phyloP scores from a whole-genome alignment of 495 filamentous ascomycete species.

The Bryoglossum gracile region DNA sequence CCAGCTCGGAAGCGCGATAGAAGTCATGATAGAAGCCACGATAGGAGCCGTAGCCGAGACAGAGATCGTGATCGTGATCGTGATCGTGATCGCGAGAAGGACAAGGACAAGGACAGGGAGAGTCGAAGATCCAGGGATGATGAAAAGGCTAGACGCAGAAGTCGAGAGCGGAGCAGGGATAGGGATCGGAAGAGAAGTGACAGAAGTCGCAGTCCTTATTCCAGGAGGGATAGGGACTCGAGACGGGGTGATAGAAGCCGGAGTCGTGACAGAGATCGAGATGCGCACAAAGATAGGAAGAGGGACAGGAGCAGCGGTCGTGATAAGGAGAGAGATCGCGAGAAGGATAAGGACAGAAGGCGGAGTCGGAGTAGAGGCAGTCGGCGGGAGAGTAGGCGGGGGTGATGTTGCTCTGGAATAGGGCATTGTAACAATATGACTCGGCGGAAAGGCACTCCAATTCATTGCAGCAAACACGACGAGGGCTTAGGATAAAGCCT shows the following conservation, averaged over 20 bases:
- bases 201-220: constrained; percentile 30
- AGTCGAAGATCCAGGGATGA: constrained; percentile 29
- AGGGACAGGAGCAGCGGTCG: constrained; percentile 26
- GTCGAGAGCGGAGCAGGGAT: constrained; percentile 1
- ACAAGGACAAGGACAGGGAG: no score
- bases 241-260: constrained; percentile 30
- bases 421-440: no score
- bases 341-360: constrained; percentile 28
- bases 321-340: constrained; percentile 27
- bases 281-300: constrained; percentile 33
- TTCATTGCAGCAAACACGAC: no score
- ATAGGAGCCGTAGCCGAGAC: constrained; percentile 7
- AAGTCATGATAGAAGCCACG: constrained; percentile 20
- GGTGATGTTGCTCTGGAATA: no score
- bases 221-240: constrained; percentile 17
- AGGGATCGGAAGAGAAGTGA: constrained; percentile 20
- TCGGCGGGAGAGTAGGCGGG: background rate
- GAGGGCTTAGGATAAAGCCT: no score
- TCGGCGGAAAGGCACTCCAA: no score
- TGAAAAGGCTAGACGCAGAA: constrained; percentile 22
- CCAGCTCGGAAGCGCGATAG: constrained; percentile 16
- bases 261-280: constrained; percentile 33
- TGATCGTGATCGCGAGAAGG: constrained; percentile 37
- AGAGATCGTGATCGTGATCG: constrained; percentile 31
- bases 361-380: background rate